phyloP scores from a whole-genome alignment of 2,329 filamentous ascomycete genomes.

The Zasmidium cellare region DNA sequence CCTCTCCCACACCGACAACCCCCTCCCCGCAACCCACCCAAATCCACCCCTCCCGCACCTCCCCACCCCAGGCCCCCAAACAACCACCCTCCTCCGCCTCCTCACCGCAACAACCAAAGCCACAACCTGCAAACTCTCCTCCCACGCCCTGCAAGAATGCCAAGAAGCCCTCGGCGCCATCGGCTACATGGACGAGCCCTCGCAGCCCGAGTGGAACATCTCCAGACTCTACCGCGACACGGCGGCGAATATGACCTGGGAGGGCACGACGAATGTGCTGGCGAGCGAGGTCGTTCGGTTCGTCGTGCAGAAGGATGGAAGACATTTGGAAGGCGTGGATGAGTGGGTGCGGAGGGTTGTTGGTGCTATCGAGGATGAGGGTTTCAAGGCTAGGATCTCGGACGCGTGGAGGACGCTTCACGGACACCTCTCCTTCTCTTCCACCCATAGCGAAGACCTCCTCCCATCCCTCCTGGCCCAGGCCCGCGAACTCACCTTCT shows the following conservation, averaged over 20 bases:
- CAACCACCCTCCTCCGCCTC: conserved; percentile 16
- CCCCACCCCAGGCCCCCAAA: conserved; percentile 6
- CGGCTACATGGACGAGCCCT: conserved; percentile 61
- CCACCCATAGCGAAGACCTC: no score
- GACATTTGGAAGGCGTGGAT: not conserved
- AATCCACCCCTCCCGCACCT: conserved; percentile 10
- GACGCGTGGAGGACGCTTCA: not conserved
- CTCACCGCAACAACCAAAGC: conserved; percentile 21
- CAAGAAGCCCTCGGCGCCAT: conserved; percentile 57
- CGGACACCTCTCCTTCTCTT: no score
- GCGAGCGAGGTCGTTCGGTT: conserved; percentile 25
- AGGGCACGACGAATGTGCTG: conserved; percentile 71
- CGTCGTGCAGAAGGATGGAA: not conserved
- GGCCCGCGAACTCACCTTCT: conserved; percentile 8
- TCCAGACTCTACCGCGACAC: conserved; percentile 66
- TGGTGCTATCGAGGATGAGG: not conserved
- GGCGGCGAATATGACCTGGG: conserved; percentile 66
- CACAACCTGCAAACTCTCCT: conserved; percentile 16
- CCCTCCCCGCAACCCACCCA: not conserved
- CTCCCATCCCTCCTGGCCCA: not conserved
- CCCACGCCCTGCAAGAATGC: conserved; percentile 19
- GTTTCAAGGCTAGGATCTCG: not conserved
- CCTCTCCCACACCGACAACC: conserved; percentile 19
- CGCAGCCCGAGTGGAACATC: conserved; percentile 65
- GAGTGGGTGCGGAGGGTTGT: not conserved